Percentiles rank a stretch among this genome's conserved stretches.
Evolutionary conservation across 1,284 basidiomycete species (phyloP).

Genomic region (Salmacisia buchloeana): DNA sequence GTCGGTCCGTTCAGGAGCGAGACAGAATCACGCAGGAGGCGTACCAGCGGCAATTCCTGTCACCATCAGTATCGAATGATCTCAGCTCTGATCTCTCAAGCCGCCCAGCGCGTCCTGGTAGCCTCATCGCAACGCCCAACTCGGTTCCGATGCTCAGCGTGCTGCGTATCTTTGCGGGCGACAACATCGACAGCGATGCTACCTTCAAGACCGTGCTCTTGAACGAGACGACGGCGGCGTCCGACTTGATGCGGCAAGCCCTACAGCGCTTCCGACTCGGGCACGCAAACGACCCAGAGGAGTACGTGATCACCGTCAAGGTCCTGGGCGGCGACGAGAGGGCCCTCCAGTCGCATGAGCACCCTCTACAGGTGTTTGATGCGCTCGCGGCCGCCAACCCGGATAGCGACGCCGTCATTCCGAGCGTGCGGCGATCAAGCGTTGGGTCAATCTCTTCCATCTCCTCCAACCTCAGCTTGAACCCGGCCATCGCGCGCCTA

Average conservation of each 20-base stretch:
- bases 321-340: slow-evolving; percentile 77
- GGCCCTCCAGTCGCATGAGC: slow-evolving; percentile 65
- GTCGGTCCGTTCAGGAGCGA: slow-evolving; percentile 35
- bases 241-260: slow-evolving; percentile 80
- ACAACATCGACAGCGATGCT: slow-evolving; percentile 71
- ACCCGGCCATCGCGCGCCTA: slow-evolving; percentile 85
- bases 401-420: slow-evolving; percentile 58
- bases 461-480: slow-evolving; percentile 79
- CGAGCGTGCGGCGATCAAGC: slow-evolving; percentile 74
- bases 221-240: slow-evolving; percentile 74
- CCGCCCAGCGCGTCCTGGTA: slow-evolving; percentile 31
- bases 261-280: slow-evolving; percentile 76
- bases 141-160: slow-evolving; percentile 82
- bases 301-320: slow-evolving; percentile 84
- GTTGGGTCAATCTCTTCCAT: slow-evolving; percentile 89
- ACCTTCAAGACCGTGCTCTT: slow-evolving; percentile 96
- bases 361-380: slow-evolving; percentile 81
- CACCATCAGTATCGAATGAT: slow-evolving; percentile 1
- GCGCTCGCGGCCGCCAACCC: slow-evolving; percentile 57
- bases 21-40: slow-evolving; percentile 38
- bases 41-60: slow-evolving; percentile 38
- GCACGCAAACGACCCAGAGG: slow-evolving; percentile 56
- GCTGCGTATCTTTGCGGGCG: slow-evolving; percentile 87
- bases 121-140: slow-evolving; percentile 46
- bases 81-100: not conserved